These are phyloP conservation scores for Arabidopsis arenosa DNA, from an alignment of 345 rosid genomes.

Conservation along the genomic window DNA sequence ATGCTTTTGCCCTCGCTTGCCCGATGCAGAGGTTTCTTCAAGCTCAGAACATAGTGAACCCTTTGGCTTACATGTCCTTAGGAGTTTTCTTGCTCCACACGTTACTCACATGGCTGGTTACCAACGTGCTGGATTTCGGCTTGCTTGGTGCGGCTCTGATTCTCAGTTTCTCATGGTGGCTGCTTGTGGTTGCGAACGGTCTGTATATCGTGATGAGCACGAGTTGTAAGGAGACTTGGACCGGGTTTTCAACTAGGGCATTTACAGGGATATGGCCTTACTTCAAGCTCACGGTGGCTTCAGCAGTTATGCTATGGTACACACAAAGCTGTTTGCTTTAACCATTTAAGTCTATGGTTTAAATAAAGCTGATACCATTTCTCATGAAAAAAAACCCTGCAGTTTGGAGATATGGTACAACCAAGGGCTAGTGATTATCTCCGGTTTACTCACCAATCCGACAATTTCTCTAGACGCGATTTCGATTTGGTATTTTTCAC, in stretches of 20 bases:
- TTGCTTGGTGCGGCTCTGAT: conserved; percentile 79
- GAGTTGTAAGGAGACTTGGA: conserved; percentile 81
- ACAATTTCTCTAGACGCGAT: conserved; percentile 80
- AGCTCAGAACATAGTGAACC: conserved; percentile 96
- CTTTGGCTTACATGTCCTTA: conserved; percentile 78
- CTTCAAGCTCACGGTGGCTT: conserved; percentile 83
- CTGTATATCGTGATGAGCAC: conserved; percentile 72
- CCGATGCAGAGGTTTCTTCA: conserved; percentile 94
- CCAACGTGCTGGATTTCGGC: conserved; percentile 58
- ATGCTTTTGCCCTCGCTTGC: conserved; percentile 78
- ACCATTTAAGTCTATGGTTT: background rate
- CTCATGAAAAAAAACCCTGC: conserved; percentile 8
- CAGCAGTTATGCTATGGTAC: conserved; percentile 93
- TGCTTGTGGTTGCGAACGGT: conserved; percentile 55
- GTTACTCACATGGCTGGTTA: conserved; percentile 67
- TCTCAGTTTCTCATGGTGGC: conserved; percentile 85
- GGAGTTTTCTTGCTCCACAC: conserved; percentile 76
- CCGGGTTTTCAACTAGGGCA: conserved; percentile 67
- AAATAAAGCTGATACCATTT: background rate
- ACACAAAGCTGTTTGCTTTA: background rate
- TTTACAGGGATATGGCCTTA: conserved; percentile 91
- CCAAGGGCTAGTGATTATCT: conserved; percentile 89
- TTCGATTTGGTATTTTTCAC: conserved; percentile 71
- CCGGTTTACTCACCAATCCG: conserved; percentile 80
- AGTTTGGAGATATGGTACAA: conserved; percentile 98